Base-by-base conservation (phyloP, 208 protist genomes). In the Trypanosoma congolense region DNA sequence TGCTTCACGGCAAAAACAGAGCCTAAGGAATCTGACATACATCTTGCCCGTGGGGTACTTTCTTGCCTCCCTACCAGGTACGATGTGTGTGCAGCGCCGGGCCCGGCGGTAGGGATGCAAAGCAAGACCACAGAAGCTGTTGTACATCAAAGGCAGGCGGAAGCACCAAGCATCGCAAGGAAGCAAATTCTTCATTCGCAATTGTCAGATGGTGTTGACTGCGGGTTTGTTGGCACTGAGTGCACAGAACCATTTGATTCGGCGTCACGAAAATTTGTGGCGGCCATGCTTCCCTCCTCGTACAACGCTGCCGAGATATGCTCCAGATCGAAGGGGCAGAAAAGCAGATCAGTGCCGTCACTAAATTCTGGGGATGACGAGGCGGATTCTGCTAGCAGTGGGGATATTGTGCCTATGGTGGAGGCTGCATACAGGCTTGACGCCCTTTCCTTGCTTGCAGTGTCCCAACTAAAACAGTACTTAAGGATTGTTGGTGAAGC, bases 71-170 rank as follows among this genome's bases (percentile, higher is more conserved):
- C 70, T 5, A 66, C 87, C 31, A 25, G 61, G 2, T 92, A 90
- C 53, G 56, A 74, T 54, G 62, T 82, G 19, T 57, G 50, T 28
- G 65, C 70, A 1, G 80, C 90, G n/a, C 49, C 75, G 33, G 93
- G 93, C 56, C 90, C 90, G 16, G 54, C 75, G 21, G 53, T 96
- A 45, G 80, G 90, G 63, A 67, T 65, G n/a, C 67, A 72, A 42
- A 79, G 71, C 52, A 58, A 65, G 35, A 42, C 51, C 28, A 56
- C 92, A 58, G 68, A 90, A 57, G 36, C 58, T 5, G 54, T 92
- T 29, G 79, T 78, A 10, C 53, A 76, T 1, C 57, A 51, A 60
- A 19, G 24, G 46, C 4, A 26, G n/a, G n/a, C n/a, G n/a, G n/a
- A n/a, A n/a, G n/a, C n/a, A n/a, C n/a, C n/a, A n/a, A n/a, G n/a